Evolutionary conservation across 1,284 basidiomycete genomes (phyloP).

Genomic region (Stygiomarasmius scandens): DNA sequence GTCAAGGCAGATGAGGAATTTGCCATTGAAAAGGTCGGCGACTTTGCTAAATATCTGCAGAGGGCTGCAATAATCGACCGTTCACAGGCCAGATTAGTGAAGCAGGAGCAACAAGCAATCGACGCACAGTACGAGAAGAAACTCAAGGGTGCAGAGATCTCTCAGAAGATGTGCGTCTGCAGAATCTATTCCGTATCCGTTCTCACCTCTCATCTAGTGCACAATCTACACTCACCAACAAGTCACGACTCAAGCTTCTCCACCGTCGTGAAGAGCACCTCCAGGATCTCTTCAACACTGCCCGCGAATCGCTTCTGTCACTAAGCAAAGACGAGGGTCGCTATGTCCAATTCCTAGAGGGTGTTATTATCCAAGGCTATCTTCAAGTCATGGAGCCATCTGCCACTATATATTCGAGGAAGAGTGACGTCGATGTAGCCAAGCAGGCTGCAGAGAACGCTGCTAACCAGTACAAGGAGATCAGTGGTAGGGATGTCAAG

Average conservation of each 20-base stretch:
- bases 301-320: slow-evolving; percentile 65
- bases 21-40: slow-evolving; percentile 89
- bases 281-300: slow-evolving; percentile 83
- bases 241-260: slow-evolving; percentile 89
- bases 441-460: slow-evolving; percentile 68
- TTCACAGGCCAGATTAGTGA: slow-evolving; percentile 92
- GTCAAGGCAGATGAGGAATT: slow-evolving; percentile 98
- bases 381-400: slow-evolving; percentile 73
- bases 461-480: slow-evolving; percentile 65
- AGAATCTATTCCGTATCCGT: slow-evolving; percentile 4
- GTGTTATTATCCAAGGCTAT: slow-evolving; percentile 63
- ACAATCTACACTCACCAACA: slow-evolving; percentile 96
- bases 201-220: slow-evolving; percentile 55
- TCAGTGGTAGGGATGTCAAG: slow-evolving; percentile 73
- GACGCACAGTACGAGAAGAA: slow-evolving; percentile 94
- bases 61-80: background rate
- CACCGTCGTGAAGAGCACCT: slow-evolving; percentile 93
- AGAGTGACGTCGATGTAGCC: slow-evolving; percentile 59
- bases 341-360: slow-evolving; percentile 16
- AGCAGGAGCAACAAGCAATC: slow-evolving; percentile 90
- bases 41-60: background rate
- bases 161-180: slow-evolving; percentile 88
- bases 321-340: slow-evolving; percentile 73
- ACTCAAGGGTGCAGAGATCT: slow-evolving; percentile 86
- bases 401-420: slow-evolving; percentile 64